phyloP scores from a whole-genome alignment of 2,329 filamentous ascomycete species.

The Colletotrichum abscissum region DNA sequence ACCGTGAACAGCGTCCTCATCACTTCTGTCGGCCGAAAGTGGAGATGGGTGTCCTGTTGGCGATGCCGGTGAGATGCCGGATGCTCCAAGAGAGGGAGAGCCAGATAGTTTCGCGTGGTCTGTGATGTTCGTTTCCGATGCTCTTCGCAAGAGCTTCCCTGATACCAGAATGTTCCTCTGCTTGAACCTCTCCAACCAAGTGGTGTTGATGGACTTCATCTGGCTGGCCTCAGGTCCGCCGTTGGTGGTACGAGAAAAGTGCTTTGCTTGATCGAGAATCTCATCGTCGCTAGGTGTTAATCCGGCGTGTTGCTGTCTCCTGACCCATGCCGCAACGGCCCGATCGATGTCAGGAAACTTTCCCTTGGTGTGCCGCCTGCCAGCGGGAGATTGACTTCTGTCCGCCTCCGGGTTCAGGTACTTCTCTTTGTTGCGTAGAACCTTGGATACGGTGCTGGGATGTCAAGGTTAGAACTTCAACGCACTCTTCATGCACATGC shows the following conservation, averaged over 20 bases:
- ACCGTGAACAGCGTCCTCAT: slow-evolving; percentile 74
- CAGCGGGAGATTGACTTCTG: slow-evolving; percentile 81
- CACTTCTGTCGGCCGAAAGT: slow-evolving; percentile 75
- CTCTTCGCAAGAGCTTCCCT: slow-evolving; percentile 63
- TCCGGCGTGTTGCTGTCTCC: slow-evolving; percentile 83
- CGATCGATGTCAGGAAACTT: slow-evolving; percentile 93
- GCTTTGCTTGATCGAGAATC: slow-evolving; percentile 84
- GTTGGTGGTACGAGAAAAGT: slow-evolving; percentile 76
- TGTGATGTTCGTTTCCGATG: slow-evolving; percentile 77
- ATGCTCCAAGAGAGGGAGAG: slow-evolving; percentile 63
- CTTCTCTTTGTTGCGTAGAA: slow-evolving; percentile 92
- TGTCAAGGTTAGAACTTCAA: slow-evolving; percentile 42
- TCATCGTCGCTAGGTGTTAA: slow-evolving; percentile 80
- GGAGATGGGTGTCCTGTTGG: slow-evolving; percentile 75
- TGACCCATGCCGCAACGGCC: slow-evolving; percentile 87
- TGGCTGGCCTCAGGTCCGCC: slow-evolving; percentile 74
- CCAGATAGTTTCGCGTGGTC: slow-evolving; percentile 71
- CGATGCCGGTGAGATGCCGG: slow-evolving; percentile 78
- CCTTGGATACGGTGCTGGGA: slow-evolving; percentile 95
- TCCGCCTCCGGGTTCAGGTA: slow-evolving; percentile 83
- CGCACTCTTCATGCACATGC: not conserved
- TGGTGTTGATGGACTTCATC: slow-evolving; percentile 75
- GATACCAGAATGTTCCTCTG: slow-evolving; percentile 75
- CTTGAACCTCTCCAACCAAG: slow-evolving; percentile 96
- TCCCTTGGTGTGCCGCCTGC: slow-evolving; percentile 75